Percentiles rank a stretch among this genome's conserved stretches.
Conservation (phyloP, 495 filamentous ascomycete genomes). For the Aspergillus egyptiacus region DNA sequence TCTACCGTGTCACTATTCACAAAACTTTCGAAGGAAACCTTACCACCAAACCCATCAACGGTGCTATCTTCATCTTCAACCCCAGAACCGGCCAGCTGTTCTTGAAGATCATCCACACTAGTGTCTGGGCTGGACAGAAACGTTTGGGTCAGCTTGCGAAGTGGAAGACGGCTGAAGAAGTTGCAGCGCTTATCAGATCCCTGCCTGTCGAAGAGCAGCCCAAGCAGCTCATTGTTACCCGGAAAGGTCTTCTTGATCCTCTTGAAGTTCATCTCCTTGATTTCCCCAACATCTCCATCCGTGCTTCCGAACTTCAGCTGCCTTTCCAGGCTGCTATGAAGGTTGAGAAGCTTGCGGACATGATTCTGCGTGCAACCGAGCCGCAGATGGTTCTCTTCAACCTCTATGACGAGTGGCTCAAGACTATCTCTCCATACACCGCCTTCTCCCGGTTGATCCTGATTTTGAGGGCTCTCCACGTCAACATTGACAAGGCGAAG, state of each 20-base stretch:
- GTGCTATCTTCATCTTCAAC: constrained; percentile 99
- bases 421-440: constrained; percentile 97
- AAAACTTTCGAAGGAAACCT: constrained; percentile 99
- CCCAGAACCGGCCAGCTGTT: constrained; percentile 96
- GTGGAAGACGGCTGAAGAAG: constrained; percentile 99
- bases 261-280: constrained; percentile 96
- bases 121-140: constrained; percentile 99
- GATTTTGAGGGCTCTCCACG: constrained; percentile 92
- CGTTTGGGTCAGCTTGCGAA: constrained; percentile 97
- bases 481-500: constrained; percentile 98
- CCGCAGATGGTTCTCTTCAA: constrained; percentile 99
- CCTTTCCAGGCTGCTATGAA: constrained; percentile 99
- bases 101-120: constrained; percentile 99
- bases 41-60: constrained; percentile 99
- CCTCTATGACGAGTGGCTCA: constrained; percentile 98
- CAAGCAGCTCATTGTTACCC: constrained; percentile 96
- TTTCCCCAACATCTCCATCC: constrained; percentile 99
- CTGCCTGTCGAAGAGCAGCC: constrained; percentile 98
- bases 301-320: constrained; percentile 93
- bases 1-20: constrained; percentile 98
- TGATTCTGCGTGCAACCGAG: constrained; percentile 97
- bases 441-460: constrained; percentile 95
- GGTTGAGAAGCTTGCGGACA: constrained; percentile 97
- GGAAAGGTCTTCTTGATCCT: constrained; percentile 95
- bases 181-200: constrained; percentile 93